phyloP scores from a whole-genome alignment of 2,329 filamentous ascomycete species.

The Neonectria sp. region DNA sequence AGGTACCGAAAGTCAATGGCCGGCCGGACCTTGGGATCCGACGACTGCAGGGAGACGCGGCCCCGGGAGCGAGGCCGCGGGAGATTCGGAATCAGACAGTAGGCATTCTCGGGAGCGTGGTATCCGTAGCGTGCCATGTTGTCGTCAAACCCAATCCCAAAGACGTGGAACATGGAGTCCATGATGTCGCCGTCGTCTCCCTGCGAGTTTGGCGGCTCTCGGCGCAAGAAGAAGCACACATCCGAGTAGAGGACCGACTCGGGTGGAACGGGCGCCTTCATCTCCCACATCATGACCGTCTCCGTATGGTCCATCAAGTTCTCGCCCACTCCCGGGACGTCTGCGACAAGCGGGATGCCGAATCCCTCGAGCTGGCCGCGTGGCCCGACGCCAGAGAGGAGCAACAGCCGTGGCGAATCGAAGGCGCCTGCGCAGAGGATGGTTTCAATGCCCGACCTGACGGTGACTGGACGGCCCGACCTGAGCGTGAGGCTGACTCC shows the following conservation, averaged over 20 bases:
- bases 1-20: conserved; percentile 91
- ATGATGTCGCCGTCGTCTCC: conserved; percentile 79
- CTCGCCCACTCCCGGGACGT: conserved; percentile 70
- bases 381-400: conserved; percentile 69
- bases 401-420: conserved; percentile 79
- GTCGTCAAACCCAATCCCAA: conserved; percentile 91
- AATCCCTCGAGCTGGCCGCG: conserved; percentile 65
- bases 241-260: conserved; percentile 92
- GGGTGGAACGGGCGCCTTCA: conserved; percentile 79
- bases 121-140: conserved; percentile 81
- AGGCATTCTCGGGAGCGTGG: conserved; percentile 83
- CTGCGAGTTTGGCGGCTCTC: conserved; percentile 76
- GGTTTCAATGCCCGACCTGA: conserved; percentile 80
- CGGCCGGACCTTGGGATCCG: conserved; percentile 81
- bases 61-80: conserved; percentile 83
- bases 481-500: conserved; percentile 76
- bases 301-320: conserved; percentile 72
- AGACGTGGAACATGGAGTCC: conserved; percentile 96
- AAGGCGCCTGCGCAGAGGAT: conserved; percentile 84
- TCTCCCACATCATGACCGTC: conserved; percentile 77
- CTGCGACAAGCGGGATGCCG: conserved; percentile 65
- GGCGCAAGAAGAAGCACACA: conserved; percentile 87
- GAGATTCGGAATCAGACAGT: conserved; percentile 93
- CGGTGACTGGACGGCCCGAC: conserved; percentile 63
- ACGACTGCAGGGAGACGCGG: conserved; percentile 80